phyloP scores from a whole-genome alignment of 768 basidiomycete species.

The Tylopilus rubrobrunneus region DNA sequence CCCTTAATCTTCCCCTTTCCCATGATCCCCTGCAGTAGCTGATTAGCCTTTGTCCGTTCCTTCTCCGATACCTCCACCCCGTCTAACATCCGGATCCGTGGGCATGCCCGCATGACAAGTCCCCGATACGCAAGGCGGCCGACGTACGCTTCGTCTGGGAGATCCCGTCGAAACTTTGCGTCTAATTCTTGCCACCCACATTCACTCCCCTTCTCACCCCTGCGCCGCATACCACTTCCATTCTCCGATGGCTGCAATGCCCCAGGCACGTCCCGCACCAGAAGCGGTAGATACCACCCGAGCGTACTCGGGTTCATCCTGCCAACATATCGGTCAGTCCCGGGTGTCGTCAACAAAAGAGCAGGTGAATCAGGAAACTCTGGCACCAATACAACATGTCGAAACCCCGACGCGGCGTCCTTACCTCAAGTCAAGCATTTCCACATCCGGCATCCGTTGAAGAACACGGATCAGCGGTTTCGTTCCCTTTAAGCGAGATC shows the following conservation, averaged over 20 bases:
- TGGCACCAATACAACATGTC: neutral
- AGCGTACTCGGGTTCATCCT: slow-evolving; percentile 97
- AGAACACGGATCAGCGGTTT: slow-evolving; percentile 71
- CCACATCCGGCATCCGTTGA: slow-evolving; percentile 69
- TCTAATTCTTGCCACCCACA: slow-evolving; percentile 74
- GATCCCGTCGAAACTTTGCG: slow-evolving; percentile 78
- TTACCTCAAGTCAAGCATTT: slow-evolving; percentile 90
- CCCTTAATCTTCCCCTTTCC: slow-evolving; percentile 37
- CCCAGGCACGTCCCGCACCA: slow-evolving; percentile 65
- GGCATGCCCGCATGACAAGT: slow-evolving; percentile 75
- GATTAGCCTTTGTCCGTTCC: slow-evolving; percentile 80
- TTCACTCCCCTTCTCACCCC: slow-evolving; percentile 35
- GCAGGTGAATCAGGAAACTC: neutral
- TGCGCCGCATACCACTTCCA: slow-evolving; percentile 16
- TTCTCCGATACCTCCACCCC: slow-evolving; percentile 79
- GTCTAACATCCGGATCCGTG: slow-evolving; percentile 70
- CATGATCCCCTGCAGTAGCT: slow-evolving; percentile 57
- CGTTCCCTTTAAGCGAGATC: slow-evolving; percentile 72
- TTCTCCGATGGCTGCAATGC: slow-evolving; percentile 53
- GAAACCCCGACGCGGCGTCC: slow-evolving; percentile 22
- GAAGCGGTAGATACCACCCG: slow-evolving; percentile 90
- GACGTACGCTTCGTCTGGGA: slow-evolving; percentile 86
- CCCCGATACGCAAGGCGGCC: slow-evolving; percentile 89
- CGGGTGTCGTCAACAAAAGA: slow-evolving; percentile 18
- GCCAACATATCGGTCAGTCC: slow-evolving; percentile 23